Base-by-base conservation (phyloP, 2,329 filamentous ascomycete species). In the Alternaria brassicae region DNA sequence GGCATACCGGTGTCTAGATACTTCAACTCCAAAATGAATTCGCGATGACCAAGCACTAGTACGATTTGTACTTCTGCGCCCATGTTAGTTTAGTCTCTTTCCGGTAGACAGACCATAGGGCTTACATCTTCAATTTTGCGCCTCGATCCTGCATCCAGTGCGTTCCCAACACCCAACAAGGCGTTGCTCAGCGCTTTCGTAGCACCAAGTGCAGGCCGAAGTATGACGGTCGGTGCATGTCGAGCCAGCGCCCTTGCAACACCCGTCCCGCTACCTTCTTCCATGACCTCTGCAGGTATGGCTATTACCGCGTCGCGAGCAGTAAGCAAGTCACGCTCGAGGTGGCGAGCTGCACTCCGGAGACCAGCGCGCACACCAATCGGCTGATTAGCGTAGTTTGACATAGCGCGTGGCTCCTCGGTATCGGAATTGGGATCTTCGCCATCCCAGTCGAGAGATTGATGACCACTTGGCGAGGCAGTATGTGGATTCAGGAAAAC, bases 281-380 rank as follows among this genome's bases (percentile, higher is more conserved):
- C 93, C 83, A 96, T 89, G 1, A 96, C 87, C 75, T 98, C 94
- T 0, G 90, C 91, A 0, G 95, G 94, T 25, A 99, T 92, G 1
- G 94, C 95, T 69, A 99, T 94, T 58, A 99, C 92, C 9, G 94
- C 95, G 78, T 99, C 93, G 56, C 89, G 85, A 0, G 95, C 92
- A 42, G 93, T 83, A 37, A 94, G 84, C n/a, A 99, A 82, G 76
- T 99, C 96, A 32, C 93, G 87, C 61, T 93, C 89, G 27, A 99
- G 83, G 53, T 93, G 91, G 27, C 88, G 83, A 70, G 93, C 94
- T 4, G 93, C 95, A 12, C 91, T 91, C 3, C 91, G 86, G 15
- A 99, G 82, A 3, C 95, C 95, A 69, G 96, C 91, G 3, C 94
- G 84, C 3, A 99, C 91, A 1, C 92, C 92, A 2, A 95, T 87